Conservation (phyloP, 768 basidiomycete species). For the Amanita pseudoporphyria region DNA sequence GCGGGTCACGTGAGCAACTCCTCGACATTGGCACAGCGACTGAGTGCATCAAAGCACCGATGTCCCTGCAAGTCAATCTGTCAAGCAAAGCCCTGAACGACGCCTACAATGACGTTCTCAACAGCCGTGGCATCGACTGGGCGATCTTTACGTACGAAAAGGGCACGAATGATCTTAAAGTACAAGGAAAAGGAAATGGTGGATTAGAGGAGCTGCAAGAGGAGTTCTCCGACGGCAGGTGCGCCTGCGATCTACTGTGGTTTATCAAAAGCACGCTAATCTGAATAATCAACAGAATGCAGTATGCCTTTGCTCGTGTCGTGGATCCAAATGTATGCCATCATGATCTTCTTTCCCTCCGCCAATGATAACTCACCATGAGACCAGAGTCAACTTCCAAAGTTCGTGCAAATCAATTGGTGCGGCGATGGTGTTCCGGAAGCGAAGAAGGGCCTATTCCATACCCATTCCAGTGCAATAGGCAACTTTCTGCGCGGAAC, state of each 20-base stretch:
- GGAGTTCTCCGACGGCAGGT: conserved; percentile 93
- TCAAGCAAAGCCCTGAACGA: conserved; percentile 60
- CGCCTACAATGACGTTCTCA: conserved; percentile 70
- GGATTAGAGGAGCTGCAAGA: conserved; percentile 88
- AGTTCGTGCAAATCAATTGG: conserved; percentile 96
- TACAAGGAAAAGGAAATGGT: conserved; percentile 78
- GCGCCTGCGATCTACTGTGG: conserved; percentile 16
- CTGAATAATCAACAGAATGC: conserved; percentile 48
- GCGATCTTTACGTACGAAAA: conserved; percentile 73
- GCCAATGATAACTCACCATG: conserved; percentile 2
- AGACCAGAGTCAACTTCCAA: conserved; percentile 65
- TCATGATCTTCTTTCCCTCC: not conserved
- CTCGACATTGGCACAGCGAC: not conserved
- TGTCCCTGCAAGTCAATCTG: conserved; percentile 78
- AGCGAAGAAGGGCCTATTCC: conserved; percentile 86
- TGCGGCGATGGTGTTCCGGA: conserved; percentile 96
- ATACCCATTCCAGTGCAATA: conserved; percentile 77
- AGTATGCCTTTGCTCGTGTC: conserved; percentile 86
- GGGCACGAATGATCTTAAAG: conserved; percentile 78
- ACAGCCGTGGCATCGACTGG: conserved; percentile 64
- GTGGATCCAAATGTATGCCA: conserved; percentile 70
- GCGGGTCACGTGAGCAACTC: not conserved
- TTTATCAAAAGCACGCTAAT: conserved; percentile 9
- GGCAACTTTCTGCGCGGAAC: conserved; percentile 72
- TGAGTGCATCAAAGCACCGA: conserved; percentile 16